Base-by-base conservation (phyloP, 495 filamentous ascomycete species). In the Elasticomyces elasticus region DNA sequence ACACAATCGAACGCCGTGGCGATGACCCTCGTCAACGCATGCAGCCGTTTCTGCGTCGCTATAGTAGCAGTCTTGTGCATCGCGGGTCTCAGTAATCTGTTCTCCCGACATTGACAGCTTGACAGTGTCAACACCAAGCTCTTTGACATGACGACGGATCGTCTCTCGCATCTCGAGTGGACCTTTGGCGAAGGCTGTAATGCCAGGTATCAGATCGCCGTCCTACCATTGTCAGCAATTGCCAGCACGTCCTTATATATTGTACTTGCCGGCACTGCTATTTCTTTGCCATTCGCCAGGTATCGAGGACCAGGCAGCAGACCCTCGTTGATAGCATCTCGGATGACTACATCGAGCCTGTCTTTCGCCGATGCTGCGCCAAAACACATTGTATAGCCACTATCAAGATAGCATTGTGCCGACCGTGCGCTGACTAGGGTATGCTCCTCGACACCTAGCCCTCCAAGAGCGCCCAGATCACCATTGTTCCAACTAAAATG, bases 51-150 rank as follows among this genome's bases (percentile, higher is more conserved):
- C 74, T 26, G 74, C 73, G 28, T 70, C 66, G 4, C 57, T 65
- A 50, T 71, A 78, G 54, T 74, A 79, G 44, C 74, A 74, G 19
- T 77, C 75, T 45, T 75, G 62, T 0, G 74, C 71, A 37, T 64
- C 58, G 26, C 72, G 65, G 11, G 50, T 71, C 43, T 78, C 73
- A 22, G 52, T 64, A 31, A 72, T 64, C 48, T 71, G 65, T 58
- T 77, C 74, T 6, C 76, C 76, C 5, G 72, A 73, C 72, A 79
- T 77, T 25, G 66, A 69, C 26, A 79, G 64, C 57, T 79, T 79
- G 52, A 79, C 67, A 40, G 76, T 72, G 54, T 79, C 76, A 0
- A 76, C 70, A 4, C 76, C 76, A 1, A 77, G 27, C n/a, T n/a
- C n/a, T 4, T 65, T 58, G 20, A 71, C 60, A 61, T 76, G 70